Evolutionary conservation across 2,329 filamentous ascomycete genomes (phyloP), one percentile per base, ranked within the genome.

Genomic region (Cladophialophora carrionii): DNA sequence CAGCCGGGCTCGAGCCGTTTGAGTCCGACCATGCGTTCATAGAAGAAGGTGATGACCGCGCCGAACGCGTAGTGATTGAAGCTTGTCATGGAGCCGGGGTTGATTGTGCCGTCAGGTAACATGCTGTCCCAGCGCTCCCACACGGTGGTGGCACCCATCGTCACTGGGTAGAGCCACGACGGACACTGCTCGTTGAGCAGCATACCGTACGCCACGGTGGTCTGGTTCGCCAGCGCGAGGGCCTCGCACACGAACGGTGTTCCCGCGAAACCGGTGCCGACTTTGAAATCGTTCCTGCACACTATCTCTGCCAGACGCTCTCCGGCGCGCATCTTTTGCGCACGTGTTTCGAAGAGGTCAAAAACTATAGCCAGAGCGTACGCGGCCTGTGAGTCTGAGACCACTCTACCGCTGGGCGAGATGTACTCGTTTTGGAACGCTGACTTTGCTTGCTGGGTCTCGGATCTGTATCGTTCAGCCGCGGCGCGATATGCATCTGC

Each of bases 61-160:
- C 78, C 78, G 1, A 80, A 71, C 0, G 78, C 77, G 52, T 80
- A 79, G 54, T 81, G 78, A 57, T 80, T 79, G 63, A 79, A 79
- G 43, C 74, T 77, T 0, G 78, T 80, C 79, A 80, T 80, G 17
- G 74, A 67, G 0, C 78, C 78, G 0, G 76, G 72, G 57, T 80
- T 80, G 54, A 80, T 72, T 1, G 63, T 70, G 1, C 76, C 77
- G 56, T 79, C 72, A 0, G 77, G 73, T 4, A 76, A 65, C 71
- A 80, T 74, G 53, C 73, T 75, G 64, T 81, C 76, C 79, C 79
- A 81, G 8, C 79, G 72, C 63, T 81, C 79, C 79, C 78, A 81
- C 8, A 76, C 75, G 0, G 78, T 80, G 0, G 79, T 81, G 0
- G 75, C 78, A 2, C 75, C 75, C 77, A 79, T 79, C 7, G 69